Percentiles rank a stretch among this genome's conserved stretches.
These are phyloP conservation scores for Globisporangium heterothallicum DNA, from an alignment of 352 stramenopile genomes.

Conservation along the genomic window DNA sequence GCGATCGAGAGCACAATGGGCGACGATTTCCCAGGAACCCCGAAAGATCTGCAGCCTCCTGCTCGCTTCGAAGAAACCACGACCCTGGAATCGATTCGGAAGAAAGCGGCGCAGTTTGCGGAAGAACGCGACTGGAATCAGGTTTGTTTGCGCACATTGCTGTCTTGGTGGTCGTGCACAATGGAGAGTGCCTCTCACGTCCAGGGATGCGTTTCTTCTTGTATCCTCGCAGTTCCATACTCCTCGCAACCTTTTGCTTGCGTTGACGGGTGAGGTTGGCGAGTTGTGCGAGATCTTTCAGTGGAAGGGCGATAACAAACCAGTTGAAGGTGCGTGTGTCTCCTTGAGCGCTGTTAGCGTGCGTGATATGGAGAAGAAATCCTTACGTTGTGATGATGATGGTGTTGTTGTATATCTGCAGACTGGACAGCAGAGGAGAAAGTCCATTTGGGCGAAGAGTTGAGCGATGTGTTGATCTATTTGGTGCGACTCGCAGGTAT, in stretches of 20 bases:
- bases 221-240: constrained; percentile 34
- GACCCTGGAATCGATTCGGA: constrained; percentile 53
- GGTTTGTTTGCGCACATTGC: constrained; percentile 19
- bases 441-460: constrained; percentile 92
- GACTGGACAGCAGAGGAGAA: constrained; percentile 76
- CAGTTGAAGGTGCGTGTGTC: constrained; percentile 36
- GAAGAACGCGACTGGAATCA: constrained; percentile 63
- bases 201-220: neutral
- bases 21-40: constrained; percentile 17
- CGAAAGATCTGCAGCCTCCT: constrained; percentile 10
- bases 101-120: constrained; percentile 47
- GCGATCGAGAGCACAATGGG: constrained; percentile 48
- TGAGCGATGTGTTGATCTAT: constrained; percentile 97
- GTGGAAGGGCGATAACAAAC: constrained; percentile 88
- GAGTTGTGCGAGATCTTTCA: constrained; percentile 95
- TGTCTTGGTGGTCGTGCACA: no score
- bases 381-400: no score
- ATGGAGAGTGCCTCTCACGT: no score
- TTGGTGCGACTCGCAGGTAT: constrained; percentile 88
- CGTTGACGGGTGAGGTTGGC: constrained; percentile 92
- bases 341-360: neutral
- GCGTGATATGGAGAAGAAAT: no score
- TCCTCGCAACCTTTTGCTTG: constrained; percentile 92
- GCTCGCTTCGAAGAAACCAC: constrained; percentile 44
- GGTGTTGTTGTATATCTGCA: constrained; percentile 18